Conservation (phyloP, 202 grass and related monocot species). For the Panicum hallii region DNA sequence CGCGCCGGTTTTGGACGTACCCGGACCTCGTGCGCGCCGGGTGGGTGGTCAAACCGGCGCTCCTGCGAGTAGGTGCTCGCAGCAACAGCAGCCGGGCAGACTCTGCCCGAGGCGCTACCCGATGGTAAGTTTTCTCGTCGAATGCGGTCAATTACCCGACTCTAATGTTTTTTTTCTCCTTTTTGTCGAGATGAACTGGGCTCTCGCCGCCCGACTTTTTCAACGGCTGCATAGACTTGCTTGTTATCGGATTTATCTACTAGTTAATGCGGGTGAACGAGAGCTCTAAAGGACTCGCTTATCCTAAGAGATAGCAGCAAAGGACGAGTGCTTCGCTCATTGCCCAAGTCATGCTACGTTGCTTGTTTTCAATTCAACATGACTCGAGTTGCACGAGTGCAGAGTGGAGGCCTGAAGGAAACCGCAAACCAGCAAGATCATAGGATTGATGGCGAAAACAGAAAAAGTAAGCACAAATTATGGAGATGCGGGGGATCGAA, state of each 20-base stretch:
- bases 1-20: constrained; percentile 11
- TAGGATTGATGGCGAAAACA: too few species aligned
- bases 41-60: too few species aligned
- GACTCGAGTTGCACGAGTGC: too few species aligned
- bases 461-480: not conserved
- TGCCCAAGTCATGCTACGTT: too few species aligned
- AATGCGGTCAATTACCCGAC: not conserved
- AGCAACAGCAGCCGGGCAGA: not conserved
- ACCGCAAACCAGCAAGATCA: too few species aligned
- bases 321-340: too few species aligned
- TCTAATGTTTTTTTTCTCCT: not conserved
- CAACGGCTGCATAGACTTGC: not conserved
- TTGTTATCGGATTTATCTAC: not conserved
- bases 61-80: too few species aligned
- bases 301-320: too few species aligned
- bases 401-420: too few species aligned
- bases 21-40: not conserved
- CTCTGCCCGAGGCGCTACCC: not conserved
- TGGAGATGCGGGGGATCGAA: constrained; percentile 98
- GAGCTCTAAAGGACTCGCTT: too few species aligned
- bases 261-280: too few species aligned
- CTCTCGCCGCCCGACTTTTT: not conserved
- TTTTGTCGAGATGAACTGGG: not conserved
- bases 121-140: not conserved
- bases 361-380: too few species aligned